Evolutionary conservation across 441 rosid genomes (phyloP).

Genomic region (Populus tomentosa): DNA sequence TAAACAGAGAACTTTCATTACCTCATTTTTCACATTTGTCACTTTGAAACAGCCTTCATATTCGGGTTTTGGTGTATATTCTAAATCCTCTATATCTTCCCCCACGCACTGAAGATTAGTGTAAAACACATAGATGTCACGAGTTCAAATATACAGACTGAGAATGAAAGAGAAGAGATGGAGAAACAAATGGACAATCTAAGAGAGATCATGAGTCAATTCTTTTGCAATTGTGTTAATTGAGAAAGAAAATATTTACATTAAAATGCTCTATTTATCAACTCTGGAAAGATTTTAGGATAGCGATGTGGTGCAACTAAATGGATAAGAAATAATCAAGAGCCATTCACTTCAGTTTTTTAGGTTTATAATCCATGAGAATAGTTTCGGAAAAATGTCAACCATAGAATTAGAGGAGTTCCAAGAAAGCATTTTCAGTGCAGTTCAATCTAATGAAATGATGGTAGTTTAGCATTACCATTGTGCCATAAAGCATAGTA

Average conservation of each 20-base stretch:
- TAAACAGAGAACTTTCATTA: slow-evolving; percentile 26
- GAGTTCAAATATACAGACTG: not conserved
- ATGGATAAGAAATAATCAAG: not conserved
- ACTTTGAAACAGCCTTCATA: slow-evolving; percentile 91
- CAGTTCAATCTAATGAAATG: not conserved
- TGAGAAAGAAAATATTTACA: not conserved
- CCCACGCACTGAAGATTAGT: slow-evolving; percentile 73
- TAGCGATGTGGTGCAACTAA: not conserved
- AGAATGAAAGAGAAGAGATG: not conserved
- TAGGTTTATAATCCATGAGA: not conserved
- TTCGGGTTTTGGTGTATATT: slow-evolving; percentile 98
- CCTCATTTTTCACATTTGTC: slow-evolving; percentile 83
- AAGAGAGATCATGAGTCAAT: not conserved
- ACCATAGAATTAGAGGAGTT: not conserved
- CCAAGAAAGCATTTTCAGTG: not conserved
- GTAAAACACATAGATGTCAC: slow-evolving; percentile 11
- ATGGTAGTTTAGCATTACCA: not conserved
- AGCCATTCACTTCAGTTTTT: not conserved
- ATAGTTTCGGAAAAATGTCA: not conserved
- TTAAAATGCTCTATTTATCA: not conserved
- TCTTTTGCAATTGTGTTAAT: not conserved
- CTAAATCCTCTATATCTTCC: slow-evolving; percentile 88
- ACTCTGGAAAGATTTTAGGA: not conserved
- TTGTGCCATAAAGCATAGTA: not conserved
- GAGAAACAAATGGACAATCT: not conserved